A percentile compares a stretch with the other conserved stretches of the same genome.
Evolutionary conservation across 176 grass and related monocot species (phyloP).

Genomic region (Miscanthus lutarioriparius): DNA sequence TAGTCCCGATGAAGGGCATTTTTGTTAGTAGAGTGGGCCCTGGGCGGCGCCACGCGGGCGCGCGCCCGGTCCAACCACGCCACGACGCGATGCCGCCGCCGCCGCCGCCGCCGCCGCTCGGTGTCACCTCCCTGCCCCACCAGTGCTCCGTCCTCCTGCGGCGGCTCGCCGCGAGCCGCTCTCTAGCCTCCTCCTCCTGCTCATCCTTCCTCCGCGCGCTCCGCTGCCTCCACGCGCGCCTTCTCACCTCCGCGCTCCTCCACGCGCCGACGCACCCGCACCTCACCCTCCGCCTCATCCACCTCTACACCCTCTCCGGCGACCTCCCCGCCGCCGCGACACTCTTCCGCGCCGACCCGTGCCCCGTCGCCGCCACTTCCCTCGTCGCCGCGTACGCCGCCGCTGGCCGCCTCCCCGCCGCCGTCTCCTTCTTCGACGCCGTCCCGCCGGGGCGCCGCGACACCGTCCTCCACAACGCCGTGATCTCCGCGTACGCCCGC

Average conservation of each 20-base stretch:
- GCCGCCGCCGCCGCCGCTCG: neutral
- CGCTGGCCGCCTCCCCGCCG: conserved; percentile 51
- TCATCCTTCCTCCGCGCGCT: conserved; percentile 49
- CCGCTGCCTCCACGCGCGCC: conserved; percentile 72
- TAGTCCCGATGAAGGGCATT: no score
- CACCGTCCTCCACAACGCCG: conserved; percentile 82
- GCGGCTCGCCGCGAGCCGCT: conserved; percentile 40
- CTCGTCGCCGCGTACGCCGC: conserved; percentile 64
- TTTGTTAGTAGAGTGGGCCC: no score
- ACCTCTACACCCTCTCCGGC: conserved; percentile 73
- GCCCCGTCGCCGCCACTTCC: conserved; percentile 63
- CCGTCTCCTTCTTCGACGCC: conserved; percentile 58
- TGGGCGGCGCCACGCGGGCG: no score
- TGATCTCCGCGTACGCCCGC: conserved; percentile 77
- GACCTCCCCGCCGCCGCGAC: conserved; percentile 59
- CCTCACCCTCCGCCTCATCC: conserved; percentile 84
- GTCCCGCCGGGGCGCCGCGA: conserved; percentile 60
- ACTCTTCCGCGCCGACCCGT: conserved; percentile 51
- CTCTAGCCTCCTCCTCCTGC: conserved; percentile 4
- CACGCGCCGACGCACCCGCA: conserved; percentile 52
- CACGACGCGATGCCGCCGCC: conserved; percentile 9
- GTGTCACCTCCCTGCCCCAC: conserved; percentile 24
- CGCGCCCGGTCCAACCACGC: no score
- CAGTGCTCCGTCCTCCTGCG: conserved; percentile 48
- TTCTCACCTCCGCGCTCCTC: conserved; percentile 65